Base-by-base conservation (phyloP, 371 early-diverging fungal species). In the Fennellomyces sp. region DNA sequence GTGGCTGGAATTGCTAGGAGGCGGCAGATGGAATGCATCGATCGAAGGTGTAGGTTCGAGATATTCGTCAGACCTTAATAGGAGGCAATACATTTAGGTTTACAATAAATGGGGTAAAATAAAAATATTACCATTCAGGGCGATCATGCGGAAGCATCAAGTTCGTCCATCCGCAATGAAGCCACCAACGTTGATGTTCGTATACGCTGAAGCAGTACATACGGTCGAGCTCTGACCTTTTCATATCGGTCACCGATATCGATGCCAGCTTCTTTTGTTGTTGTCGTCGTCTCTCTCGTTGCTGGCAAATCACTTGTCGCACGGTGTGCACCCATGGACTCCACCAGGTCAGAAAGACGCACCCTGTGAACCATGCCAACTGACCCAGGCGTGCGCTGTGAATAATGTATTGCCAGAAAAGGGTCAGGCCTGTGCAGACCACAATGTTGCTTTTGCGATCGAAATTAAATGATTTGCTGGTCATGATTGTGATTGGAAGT, bases 171-270 rank as follows among this genome's bases (percentile, higher is more conserved):
- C 70, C 70, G 11, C 47, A 58, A 52, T 61, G 64, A 47, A 64
- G 52, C 70, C 69, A 69, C 69, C 73, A 69, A 0, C 73, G 66
- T 36, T 73, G 73, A 49, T 73, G 63, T 42, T 73, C 64, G 42
- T 64, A 59, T 0, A 73, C 28, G 7, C 58, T 53, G 48, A 70
- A 70, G 26, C 64, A 64, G 30, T 70, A 70, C 41, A 60, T 19
- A 6, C 60, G 60, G 17, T 60, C 60, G 11, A 52, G n/a, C 5
- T 60, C 52, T 6, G 47, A 35, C 21, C 50, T 50, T 23, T 27
- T 42, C 31, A 19, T n/a, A 31, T 29, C 0, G 17, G 52, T 29
- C 33, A 30, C 17, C 19, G 17, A 29, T 17, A n/a, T 11, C 23
- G 45, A 3, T 17, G 50, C 17, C 21, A 5, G n/a, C 13, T 33